Base-by-base conservation (phyloP, 2,329 filamentous ascomycete genomes). In the Pyrenophora seminiperda region DNA sequence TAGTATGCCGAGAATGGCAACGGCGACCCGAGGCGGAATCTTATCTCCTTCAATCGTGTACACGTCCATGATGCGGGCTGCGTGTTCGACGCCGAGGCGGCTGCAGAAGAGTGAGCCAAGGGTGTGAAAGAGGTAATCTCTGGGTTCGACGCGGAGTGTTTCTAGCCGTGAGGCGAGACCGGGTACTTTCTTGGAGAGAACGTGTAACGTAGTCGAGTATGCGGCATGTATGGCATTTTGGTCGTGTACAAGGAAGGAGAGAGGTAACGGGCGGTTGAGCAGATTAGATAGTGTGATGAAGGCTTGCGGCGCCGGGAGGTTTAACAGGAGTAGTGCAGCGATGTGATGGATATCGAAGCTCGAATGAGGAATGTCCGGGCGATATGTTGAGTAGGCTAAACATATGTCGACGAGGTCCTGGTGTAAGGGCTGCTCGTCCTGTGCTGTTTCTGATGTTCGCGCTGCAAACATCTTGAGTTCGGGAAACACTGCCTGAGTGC, bases 21-120 rank as follows among this genome's bases (percentile, higher is more conserved):
- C 85, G 0, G 83, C 87, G 1, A 88, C 88, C 0, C 89, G 78
- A 5, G 93, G 81, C 0, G 92, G 76, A 1, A 89, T 78, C 1
- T 82, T 78, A 57, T 95, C 90, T 19, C 89, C 89, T 66, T 95
- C 90, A 58, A 95, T 91, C 3, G 89, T 84, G 59, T 90, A 91
- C 0, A 93, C 83, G 57, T 95, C 90, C 88, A 89, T 93, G 10
- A 94, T 73, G 2, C 90, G 77, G 1, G 85, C 83, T 3, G 85
- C 87, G 59, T 88, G 82, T 62, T 92, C 89, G 13, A 91, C 79
- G 6, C 81, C 81, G 3, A 90, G 74, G 31, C 87, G 87, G 2
- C 62, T 61, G 43, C 69, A 73, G 67, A 90, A 89, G 5, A 91
- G 75, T 13, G 78, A 79, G 5, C 81, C 81, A 62, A 90, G 88